Conservation (phyloP, 768 basidiomycete species). For the Rhodotorula babjevae region DNA sequence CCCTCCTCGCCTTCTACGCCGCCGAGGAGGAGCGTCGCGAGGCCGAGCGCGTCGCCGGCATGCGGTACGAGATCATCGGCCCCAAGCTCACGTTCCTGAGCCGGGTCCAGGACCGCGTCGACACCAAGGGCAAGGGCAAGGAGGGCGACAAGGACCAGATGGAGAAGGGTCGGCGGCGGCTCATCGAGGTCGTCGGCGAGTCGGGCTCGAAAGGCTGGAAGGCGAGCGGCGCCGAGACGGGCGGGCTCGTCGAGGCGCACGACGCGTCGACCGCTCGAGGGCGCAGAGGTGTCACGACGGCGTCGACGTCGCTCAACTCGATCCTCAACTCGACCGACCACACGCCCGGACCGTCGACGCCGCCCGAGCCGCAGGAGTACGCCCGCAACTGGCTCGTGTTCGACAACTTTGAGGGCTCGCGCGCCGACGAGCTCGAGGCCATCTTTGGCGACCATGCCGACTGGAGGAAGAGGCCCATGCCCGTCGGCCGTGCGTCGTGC, state of each 20-base stretch:
- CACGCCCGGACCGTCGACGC: neutral
- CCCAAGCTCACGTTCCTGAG: conserved; percentile 50
- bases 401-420: conserved; percentile 44
- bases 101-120: conserved; percentile 21
- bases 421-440: conserved; percentile 70
- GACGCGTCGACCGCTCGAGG: neutral
- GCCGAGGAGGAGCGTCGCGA: conserved; percentile 77
- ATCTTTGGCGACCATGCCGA: conserved; percentile 80
- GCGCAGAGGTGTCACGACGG: neutral
- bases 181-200: conserved; percentile 29
- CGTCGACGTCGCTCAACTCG: neutral
- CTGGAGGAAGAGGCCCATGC: conserved; percentile 49
- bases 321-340: neutral
- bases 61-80: conserved; percentile 60
- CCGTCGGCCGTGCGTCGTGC: conserved; percentile 28
- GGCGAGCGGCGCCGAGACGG: conserved; percentile 6
- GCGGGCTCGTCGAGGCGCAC: neutral
- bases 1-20: conserved; percentile 72
- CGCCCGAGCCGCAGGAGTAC: conserved; percentile 10
- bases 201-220: conserved; percentile 22
- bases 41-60: conserved; percentile 51
- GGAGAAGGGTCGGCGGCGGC: conserved; percentile 15
- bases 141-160: neutral
- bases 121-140: conserved; percentile 21
- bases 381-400: conserved; percentile 33